Conservation (phyloP, 495 filamentous ascomycete species). For the Cairneyella variabilis region DNA sequence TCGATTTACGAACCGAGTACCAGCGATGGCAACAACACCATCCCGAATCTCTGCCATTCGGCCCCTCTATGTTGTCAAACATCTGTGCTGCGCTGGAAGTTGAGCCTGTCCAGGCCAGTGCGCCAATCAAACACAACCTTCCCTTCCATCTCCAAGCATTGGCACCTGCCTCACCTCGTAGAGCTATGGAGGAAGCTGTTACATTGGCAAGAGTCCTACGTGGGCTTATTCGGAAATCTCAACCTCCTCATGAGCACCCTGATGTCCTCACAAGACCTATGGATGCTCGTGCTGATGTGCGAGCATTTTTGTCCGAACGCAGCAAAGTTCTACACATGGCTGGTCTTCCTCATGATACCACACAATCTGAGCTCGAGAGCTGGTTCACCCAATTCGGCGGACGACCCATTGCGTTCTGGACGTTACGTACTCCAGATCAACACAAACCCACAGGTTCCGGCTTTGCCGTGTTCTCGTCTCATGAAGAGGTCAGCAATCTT, state of each 20-base stretch:
- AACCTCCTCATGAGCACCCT: conserved; percentile 86
- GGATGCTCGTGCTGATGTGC: conserved; percentile 96
- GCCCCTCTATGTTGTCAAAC: conserved; percentile 88
- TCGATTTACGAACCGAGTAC: conserved; percentile 95
- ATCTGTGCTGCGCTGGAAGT: conserved; percentile 98
- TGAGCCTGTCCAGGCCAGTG: conserved; percentile 91
- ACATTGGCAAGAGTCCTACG: conserved; percentile 89
- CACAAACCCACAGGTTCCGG: conserved; percentile 97
- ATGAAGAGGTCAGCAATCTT: conserved; percentile 82
- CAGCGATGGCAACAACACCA: conserved; percentile 98
- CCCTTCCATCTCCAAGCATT: conserved; percentile 97
- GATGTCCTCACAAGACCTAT: conserved; percentile 92
- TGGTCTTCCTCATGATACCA: conserved; percentile 94
- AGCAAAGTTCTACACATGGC: conserved; percentile 98
- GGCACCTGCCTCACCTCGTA: conserved; percentile 92
- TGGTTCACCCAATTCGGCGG: conserved; percentile 99
- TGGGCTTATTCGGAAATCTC: conserved; percentile 90
- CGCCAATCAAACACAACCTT: conserved; percentile 97
- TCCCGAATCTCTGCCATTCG: conserved; percentile 94
- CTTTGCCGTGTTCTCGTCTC: conserved; percentile 96
- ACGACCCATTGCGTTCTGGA: conserved; percentile 99
- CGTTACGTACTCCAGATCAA: conserved; percentile 92
- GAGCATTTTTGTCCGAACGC: conserved; percentile 88
- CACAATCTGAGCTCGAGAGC: conserved; percentile 94
- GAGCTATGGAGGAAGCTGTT: conserved; percentile 95